Evolutionary conservation across 2,329 filamentous ascomycete species (phyloP), one percentile per base, ranked within the genome.

Genomic region (Fusarium avenaceum): DNA sequence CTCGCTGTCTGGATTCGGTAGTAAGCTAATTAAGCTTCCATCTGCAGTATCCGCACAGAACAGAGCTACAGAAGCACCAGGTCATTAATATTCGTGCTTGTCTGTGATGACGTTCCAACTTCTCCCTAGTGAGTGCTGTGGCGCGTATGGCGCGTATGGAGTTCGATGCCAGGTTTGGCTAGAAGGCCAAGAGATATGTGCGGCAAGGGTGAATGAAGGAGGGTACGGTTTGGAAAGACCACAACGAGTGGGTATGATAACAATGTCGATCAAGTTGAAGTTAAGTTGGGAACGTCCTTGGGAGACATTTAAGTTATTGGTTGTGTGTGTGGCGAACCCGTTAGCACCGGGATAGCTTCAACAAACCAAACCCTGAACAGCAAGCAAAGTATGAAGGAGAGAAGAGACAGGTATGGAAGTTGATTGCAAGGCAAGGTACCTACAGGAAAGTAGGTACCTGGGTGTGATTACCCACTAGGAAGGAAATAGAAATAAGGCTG

Each of bases 211-310:
- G 35, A 49, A 50, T 17, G 17, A 38, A 40, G 49, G 32, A 40
- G 54, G 47, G 20, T 45, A 19, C 53, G 58, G 38, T 30, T 39
- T 45, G 33, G 43, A 33, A n/a, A 35, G 53, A 4, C 28, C 28
- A 30, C 28, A 9, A 26, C 26, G 26, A 42, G 46, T 22, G 50
- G 53, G 47, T 44, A 64, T 70, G 40, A 57, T 58, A 51, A 38
- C 54, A 38, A 53, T 24, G 10, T 38, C 30, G 54, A 57, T 30
- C n/a, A 50, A 47, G 42, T 7, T 48, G 22, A 48, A 33, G 20
- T 45, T 51, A 40, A 30, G 33, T 28, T 58, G 32, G 28, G n/a
- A n/a, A 19, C 17, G 44, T 26, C 42, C 19, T 13, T 33, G 32
- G 15, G 10, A 15, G 14, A 13, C 39, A 32, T 42, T n/a, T 57